phyloP scores from a whole-genome alignment of 371 early-diverging fungal species.

The Actinomucor elegans region DNA sequence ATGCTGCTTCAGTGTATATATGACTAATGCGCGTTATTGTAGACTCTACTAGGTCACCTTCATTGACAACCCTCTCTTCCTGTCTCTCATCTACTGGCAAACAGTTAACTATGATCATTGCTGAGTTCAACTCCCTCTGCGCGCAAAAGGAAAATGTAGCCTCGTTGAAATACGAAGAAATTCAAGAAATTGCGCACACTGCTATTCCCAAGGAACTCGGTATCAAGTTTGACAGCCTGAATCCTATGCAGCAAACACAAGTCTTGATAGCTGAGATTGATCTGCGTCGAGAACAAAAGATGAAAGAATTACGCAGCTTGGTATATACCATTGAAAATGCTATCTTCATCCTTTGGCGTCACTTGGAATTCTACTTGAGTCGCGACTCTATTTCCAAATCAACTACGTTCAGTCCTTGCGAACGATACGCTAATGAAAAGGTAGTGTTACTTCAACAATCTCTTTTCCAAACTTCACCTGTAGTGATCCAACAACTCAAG shows the following conservation, averaged over 20 bases:
- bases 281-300: constrained; percentile 14
- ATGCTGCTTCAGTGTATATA: not conserved
- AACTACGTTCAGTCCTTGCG: constrained; percentile 23
- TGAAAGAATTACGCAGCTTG: constrained; percentile 23
- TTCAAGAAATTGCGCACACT: constrained; percentile 24
- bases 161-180: constrained; percentile 36
- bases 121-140: constrained; percentile 19
- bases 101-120: constrained; percentile 9
- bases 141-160: constrained; percentile 26
- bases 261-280: constrained; percentile 24
- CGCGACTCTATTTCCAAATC: constrained; percentile 6
- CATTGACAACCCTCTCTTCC: constrained; percentile 27
- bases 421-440: constrained; percentile 12
- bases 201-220: constrained; percentile 29
- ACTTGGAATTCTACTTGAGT: constrained; percentile 34
- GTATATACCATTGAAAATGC: constrained; percentile 29
- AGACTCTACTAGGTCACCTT: constrained; percentile 27
- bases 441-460: constrained; percentile 24
- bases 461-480: constrained; percentile 28
- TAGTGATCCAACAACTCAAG: constrained; percentile 15
- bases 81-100: constrained; percentile 22
- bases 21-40: not conserved
- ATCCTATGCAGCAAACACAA: constrained; percentile 33
- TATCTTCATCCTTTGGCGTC: constrained; percentile 34
- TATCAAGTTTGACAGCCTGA: constrained; percentile 31